These are phyloP conservation scores for Dothiorella sarmentorum DNA, from an alignment of 2,329 filamentous ascomycete genomes.

Conservation along the genomic window DNA sequence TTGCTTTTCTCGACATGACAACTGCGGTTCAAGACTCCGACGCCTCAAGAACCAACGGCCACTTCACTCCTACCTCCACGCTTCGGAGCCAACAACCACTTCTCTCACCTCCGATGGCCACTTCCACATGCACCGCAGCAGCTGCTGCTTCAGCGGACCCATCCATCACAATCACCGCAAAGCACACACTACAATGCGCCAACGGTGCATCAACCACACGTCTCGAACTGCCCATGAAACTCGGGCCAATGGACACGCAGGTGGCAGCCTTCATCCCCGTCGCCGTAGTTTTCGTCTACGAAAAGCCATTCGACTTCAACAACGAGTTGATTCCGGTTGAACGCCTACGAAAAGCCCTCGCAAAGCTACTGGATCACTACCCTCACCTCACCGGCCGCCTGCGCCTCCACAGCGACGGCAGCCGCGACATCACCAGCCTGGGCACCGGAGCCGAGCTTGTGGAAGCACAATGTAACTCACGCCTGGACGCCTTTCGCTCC, in stretches of 20 bases:
- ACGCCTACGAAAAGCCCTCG: neutral
- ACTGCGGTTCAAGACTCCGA: too few species aligned
- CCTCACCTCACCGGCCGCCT: constrained; percentile 3
- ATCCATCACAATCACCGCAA: neutral
- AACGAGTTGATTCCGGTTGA: neutral
- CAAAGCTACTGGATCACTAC: neutral
- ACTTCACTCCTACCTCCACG: too few species aligned
- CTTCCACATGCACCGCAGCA: too few species aligned
- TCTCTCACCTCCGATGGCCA: too few species aligned
- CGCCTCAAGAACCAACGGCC: too few species aligned
- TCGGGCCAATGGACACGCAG: neutral
- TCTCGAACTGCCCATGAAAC: neutral
- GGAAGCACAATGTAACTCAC: neutral
- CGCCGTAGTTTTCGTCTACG: neutral
- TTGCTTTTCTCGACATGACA: too few species aligned
- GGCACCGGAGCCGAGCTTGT: neutral
- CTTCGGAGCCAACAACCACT: too few species aligned
- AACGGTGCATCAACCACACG: neutral
- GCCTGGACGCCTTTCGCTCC: neutral
- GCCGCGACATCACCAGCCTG: neutral
- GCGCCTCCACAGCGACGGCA: neutral
- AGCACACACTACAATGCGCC: neutral
- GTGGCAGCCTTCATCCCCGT: neutral
- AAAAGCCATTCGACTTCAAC: too few species aligned
- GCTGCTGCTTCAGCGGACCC: neutral